These are phyloP conservation scores for Plasmodium knowlesi DNA, from an alignment of 169 alveolate species.

Conservation along the genomic window DNA sequence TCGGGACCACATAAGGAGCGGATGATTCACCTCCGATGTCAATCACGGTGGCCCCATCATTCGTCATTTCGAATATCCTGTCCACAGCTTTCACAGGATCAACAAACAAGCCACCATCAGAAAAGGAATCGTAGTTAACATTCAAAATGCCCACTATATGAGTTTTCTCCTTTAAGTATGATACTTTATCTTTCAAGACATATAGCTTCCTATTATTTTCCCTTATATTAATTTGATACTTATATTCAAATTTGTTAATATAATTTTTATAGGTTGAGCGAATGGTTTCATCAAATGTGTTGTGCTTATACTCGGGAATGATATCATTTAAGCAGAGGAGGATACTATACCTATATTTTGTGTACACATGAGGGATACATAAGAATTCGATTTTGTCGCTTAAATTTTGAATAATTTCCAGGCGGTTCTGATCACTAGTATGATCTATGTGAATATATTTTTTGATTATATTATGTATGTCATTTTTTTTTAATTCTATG, in stretches of 20 bases:
- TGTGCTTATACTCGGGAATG: conserved; percentile 34
- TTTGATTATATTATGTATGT: conserved; percentile 3
- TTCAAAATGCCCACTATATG: conserved; percentile 61
- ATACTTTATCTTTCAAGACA: conserved; percentile 45
- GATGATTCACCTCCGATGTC: conserved; percentile 68
- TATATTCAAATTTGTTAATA: background rate
- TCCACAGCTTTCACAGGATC: conserved; percentile 44
- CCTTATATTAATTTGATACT: conserved; percentile 15
- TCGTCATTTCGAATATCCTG: conserved; percentile 60
- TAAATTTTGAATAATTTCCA: background rate
- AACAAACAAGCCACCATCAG: conserved; percentile 67
- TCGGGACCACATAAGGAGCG: conserved; percentile 60
- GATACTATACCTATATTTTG: conserved; percentile 49
- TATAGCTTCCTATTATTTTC: conserved; percentile 20
- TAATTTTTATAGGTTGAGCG: background rate
- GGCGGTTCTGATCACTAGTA: background rate
- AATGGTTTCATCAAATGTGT: conserved; percentile 13
- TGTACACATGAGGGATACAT: conserved; percentile 53
- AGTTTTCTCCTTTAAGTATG: conserved; percentile 40
- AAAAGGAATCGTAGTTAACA: conserved; percentile 63
- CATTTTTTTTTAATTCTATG: background rate
- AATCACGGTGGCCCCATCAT: conserved; percentile 55
- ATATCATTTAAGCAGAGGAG: conserved; percentile 57
- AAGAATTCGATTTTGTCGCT: conserved; percentile 23
- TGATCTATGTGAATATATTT: conserved; percentile 14